These are phyloP conservation scores for Protomyces macrosporus DNA, from an alignment of 1,139 yeast species.

Conservation along the genomic window DNA sequence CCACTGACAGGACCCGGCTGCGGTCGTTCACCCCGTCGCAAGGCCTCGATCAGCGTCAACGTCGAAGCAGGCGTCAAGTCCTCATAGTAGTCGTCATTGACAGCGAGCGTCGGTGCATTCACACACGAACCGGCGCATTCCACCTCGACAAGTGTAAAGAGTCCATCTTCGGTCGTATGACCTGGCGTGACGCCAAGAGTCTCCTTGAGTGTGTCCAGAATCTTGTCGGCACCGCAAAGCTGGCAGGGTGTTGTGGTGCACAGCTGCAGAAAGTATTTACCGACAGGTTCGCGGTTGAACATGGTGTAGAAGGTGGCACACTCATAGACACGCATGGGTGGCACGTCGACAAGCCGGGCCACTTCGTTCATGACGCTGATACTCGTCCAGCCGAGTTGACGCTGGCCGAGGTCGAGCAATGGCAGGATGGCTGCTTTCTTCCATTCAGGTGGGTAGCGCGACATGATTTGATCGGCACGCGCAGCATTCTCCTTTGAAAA, in stretches of 20 bases:
- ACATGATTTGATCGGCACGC: constrained; percentile 64
- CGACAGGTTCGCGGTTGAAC: constrained; percentile 86
- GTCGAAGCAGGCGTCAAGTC: constrained; percentile 71
- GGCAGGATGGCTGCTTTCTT: constrained; percentile 90
- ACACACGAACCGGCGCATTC: constrained; percentile 93
- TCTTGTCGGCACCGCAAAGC: constrained; percentile 72
- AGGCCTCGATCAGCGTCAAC: constrained; percentile 55
- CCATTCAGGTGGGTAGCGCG: constrained; percentile 60
- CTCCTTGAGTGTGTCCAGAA: constrained; percentile 63
- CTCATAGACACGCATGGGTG: constrained; percentile 92
- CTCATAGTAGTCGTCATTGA: constrained; percentile 78
- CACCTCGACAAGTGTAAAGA: constrained; percentile 80
- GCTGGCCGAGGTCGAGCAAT: constrained; percentile 77
- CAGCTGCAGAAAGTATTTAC: constrained; percentile 75
- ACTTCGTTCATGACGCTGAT: constrained; percentile 91
- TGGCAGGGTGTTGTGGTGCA: constrained; percentile 92
- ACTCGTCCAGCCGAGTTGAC: constrained; percentile 82
- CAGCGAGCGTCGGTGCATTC: constrained; percentile 82
- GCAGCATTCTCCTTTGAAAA: constrained; percentile 63
- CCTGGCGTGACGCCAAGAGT: constrained; percentile 68
- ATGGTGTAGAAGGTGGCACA: constrained; percentile 90
- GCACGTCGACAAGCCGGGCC: constrained; percentile 78
- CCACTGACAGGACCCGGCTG: constrained; percentile 65
- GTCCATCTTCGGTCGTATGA: constrained; percentile 68
- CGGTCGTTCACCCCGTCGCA: constrained; percentile 59